Evolutionary conservation across 2,329 filamentous ascomycete genomes (phyloP).

Genomic region (Fonsecaea pedrosoi): DNA sequence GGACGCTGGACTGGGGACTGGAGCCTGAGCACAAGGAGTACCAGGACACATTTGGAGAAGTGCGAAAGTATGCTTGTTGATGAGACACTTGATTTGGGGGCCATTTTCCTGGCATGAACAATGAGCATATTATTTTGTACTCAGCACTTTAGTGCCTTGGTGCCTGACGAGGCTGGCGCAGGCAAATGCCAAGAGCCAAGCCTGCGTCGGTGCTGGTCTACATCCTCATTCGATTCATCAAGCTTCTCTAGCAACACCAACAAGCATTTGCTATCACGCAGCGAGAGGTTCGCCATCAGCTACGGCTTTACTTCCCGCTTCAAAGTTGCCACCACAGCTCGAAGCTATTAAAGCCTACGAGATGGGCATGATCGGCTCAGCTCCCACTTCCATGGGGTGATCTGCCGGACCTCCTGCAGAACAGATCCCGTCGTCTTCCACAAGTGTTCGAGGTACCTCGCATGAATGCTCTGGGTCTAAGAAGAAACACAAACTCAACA

Average conservation of each 20-base stretch:
- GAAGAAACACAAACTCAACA: neutral
- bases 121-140: no score
- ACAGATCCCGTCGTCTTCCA: neutral
- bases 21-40: neutral
- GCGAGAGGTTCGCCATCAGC: neutral
- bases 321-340: neutral
- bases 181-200: neutral
- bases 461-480: neutral
- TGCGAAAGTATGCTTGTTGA: neutral
- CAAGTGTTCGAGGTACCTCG: neutral
- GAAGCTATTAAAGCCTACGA: neutral
- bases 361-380: neutral
- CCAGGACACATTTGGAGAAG: neutral
- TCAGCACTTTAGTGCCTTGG: no score
- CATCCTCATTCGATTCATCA: neutral
- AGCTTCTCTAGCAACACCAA: no score
- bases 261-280: neutral
- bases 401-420: neutral
- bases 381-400: neutral
- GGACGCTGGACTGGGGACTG: neutral
- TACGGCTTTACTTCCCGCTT: neutral
- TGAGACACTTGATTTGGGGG: neutral
- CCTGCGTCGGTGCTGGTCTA: neutral
- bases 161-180: neutral
- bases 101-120: neutral